Conservation (phyloP, 192 early-diverging fungal genomes). For the Backusella mclennaniae region DNA sequence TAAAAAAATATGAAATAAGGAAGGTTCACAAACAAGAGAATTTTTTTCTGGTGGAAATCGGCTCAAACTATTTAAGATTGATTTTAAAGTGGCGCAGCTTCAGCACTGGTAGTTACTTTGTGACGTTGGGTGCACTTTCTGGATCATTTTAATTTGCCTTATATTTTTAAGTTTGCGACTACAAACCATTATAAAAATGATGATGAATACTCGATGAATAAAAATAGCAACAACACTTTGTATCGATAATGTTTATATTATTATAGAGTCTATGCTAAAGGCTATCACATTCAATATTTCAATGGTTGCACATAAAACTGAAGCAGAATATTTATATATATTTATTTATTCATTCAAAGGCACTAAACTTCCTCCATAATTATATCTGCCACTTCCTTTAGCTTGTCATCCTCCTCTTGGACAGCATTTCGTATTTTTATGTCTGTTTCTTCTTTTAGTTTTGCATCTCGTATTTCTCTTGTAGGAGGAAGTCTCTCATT, state of each 20-base stretch:
- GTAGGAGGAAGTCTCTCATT: slow-evolving; percentile 92
- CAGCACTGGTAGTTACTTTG: neutral
- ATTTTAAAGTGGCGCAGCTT: neutral
- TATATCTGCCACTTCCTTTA: slow-evolving; percentile 33
- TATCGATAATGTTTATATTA: too few species aligned
- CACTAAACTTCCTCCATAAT: slow-evolving; percentile 17
- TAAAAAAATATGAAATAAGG: neutral
- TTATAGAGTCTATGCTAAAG: too few species aligned
- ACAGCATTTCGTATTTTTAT: slow-evolving; percentile 35
- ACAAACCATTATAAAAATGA: too few species aligned
- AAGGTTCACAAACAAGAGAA: neutral
- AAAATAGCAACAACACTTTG: too few species aligned
- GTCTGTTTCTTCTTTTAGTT: slow-evolving; percentile 31
- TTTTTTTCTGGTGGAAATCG: neutral
- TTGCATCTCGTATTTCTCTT: slow-evolving; percentile 46
- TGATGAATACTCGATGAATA: too few species aligned
- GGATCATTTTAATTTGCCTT: neutral
- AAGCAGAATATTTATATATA: neutral
- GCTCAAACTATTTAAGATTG: neutral
- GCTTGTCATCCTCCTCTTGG: slow-evolving; percentile 29
- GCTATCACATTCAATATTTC: too few species aligned
- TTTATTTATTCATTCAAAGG: neutral
- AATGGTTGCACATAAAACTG: neutral
- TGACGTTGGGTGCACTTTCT: too few species aligned
- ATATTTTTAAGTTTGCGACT: too few species aligned